Conservation (phyloP, 345 rosid species). For the Rhizophora apiculata region DNA sequence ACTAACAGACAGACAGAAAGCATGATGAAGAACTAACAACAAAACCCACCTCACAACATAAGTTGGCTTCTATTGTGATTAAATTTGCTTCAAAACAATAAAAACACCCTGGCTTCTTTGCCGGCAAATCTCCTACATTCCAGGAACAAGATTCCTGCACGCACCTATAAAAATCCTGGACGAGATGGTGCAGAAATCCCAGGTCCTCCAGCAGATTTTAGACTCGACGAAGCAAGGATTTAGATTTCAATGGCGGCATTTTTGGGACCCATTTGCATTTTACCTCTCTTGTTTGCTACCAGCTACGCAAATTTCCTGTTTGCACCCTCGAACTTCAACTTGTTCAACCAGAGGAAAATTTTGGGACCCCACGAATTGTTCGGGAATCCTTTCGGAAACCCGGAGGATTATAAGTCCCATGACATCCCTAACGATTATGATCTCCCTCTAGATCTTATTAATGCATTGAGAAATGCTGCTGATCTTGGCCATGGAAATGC, state of each 20-base stretch:
- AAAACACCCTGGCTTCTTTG: no score
- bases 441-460: neutral
- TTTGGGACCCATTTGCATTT: neutral
- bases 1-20: no score
- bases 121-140: no score
- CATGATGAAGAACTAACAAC: no score
- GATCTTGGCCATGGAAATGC: neutral
- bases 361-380: slow-evolving; percentile 20
- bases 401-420: slow-evolving; percentile 6
- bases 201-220: no score
- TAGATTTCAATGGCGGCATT: neutral
- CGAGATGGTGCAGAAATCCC: neutral
- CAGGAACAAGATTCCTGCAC: no score
- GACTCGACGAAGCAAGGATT: neutral
- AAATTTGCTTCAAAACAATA: no score
- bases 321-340: neutral
- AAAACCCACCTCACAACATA: no score
- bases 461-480: no score
- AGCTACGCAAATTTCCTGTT: neutral
- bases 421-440: slow-evolving; percentile 4
- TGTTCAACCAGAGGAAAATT: neutral
- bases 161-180: neutral
- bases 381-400: slow-evolving; percentile 22
- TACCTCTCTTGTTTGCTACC: slow-evolving; percentile 8
- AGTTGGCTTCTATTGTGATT: no score